Evolutionary conservation across 345 rosid species (phyloP).

Genomic region (Carallia pectinifolia): DNA sequence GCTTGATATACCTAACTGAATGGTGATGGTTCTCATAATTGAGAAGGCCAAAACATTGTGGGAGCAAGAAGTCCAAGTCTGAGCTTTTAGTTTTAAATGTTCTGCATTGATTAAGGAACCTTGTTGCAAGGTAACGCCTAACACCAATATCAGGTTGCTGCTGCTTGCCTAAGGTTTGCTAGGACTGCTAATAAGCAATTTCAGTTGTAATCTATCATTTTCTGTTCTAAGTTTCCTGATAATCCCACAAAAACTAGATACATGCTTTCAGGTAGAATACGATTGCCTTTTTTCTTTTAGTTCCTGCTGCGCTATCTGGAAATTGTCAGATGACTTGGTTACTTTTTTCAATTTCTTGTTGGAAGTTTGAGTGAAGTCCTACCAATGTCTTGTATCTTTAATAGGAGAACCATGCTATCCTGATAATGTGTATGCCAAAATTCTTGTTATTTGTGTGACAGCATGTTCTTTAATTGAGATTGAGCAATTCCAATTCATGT

Average conservation of each 20-base stretch:
- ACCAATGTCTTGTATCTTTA: neutral
- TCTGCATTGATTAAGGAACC: too few relatives aligned
- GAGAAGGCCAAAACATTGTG: neutral
- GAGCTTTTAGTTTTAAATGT: neutral
- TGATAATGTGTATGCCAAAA: neutral
- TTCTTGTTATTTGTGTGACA: neutral
- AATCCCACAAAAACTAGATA: too few relatives aligned
- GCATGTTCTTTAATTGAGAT: neutral
- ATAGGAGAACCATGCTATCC: neutral
- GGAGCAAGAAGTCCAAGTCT: neutral
- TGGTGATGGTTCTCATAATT: neutral
- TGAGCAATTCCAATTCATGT: slow-evolving; percentile 6
- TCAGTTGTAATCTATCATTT: neutral
- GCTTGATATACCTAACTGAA: neutral
- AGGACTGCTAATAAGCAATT: neutral
- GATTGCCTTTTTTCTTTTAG: too few relatives aligned
- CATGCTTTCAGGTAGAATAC: too few relatives aligned
- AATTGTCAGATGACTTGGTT: too few relatives aligned
- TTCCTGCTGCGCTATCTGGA: too few relatives aligned
- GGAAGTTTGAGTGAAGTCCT: neutral
- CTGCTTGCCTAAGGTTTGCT: too few relatives aligned
- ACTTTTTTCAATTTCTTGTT: too few relatives aligned
- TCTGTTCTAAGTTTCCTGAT: neutral
- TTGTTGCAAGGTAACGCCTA: too few relatives aligned
- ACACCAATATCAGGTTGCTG: too few relatives aligned